A percentile compares a stretch with the other conserved stretches of the same genome.
phyloP scores from a whole-genome alignment of 2,329 filamentous ascomycete genomes.

The Akanthomyces lecanii region DNA sequence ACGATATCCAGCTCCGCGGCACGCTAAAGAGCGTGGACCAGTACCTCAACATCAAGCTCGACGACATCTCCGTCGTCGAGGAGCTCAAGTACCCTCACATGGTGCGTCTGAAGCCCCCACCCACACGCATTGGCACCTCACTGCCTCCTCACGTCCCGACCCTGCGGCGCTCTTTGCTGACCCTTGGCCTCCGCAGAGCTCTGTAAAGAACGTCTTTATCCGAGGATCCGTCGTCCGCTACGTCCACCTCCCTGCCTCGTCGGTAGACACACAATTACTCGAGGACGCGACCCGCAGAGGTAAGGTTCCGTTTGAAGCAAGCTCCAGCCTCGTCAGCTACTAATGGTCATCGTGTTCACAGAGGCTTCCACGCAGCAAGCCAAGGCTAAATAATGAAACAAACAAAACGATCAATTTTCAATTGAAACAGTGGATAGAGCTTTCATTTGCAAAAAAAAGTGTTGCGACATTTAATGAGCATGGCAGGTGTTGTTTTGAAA shows the following conservation, averaged over 20 bases:
- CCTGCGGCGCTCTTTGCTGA: neutral
- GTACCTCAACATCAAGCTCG: constrained; percentile 98
- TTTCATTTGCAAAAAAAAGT: neutral
- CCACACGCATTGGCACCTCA: neutral
- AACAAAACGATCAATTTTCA: neutral
- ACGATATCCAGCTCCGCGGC: constrained; percentile 95
- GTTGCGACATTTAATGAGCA: neutral
- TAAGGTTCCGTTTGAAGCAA: constrained; percentile 32
- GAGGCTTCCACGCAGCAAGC: constrained; percentile 56
- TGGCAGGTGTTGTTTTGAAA: constrained; percentile 7
- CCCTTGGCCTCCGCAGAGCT: constrained; percentile 41
- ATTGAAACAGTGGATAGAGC: neutral
- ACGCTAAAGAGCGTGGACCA: constrained; percentile 97
- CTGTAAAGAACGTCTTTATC: constrained; percentile 95
- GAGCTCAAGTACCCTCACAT: constrained; percentile 94
- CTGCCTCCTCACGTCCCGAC: neutral
- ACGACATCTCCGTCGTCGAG: constrained; percentile 89
- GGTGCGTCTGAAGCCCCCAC: constrained; percentile 42
- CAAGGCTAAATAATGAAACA: constrained; percentile 44
- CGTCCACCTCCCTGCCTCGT: constrained; percentile 76
- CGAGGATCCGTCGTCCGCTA: constrained; percentile 89
- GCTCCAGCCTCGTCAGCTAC: neutral
- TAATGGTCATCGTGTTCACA: constrained; percentile 26
- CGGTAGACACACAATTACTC: constrained; percentile 79
- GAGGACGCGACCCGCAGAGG: constrained; percentile 90